phyloP scores from a whole-genome alignment of 345 rosid genomes.

The Camelina hispida region DNA sequence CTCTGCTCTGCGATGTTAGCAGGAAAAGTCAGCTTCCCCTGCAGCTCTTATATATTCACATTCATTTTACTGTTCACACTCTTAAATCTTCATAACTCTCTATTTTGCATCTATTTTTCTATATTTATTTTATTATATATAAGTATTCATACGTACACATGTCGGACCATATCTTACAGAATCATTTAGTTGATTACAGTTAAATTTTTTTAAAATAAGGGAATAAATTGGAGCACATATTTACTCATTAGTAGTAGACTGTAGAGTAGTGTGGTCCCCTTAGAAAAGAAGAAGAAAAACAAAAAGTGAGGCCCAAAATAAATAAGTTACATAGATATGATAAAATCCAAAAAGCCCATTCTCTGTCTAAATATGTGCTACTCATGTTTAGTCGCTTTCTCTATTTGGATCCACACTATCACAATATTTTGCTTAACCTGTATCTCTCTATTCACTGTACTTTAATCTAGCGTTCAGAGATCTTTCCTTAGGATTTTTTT shows the following conservation, averaged over 20 bases:
- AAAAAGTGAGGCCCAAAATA: constrained; percentile 47
- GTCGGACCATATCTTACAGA: constrained; percentile 34
- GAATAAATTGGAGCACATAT: neutral
- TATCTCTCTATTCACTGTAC: constrained; percentile 18
- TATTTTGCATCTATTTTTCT: neutral
- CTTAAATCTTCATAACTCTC: constrained; percentile 7
- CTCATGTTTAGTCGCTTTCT: constrained; percentile 46
- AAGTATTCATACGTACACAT: constrained; percentile 12
- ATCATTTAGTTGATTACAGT: constrained; percentile 13
- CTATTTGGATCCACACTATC: constrained; percentile 39
- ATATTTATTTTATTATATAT: neutral
- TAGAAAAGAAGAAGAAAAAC: neutral
- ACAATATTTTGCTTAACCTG: constrained; percentile 11
- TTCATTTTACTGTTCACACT: constrained; percentile 34
- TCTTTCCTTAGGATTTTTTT: neutral
- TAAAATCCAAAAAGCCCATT: constrained; percentile 41
- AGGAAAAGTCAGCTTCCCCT: constrained; percentile 41
- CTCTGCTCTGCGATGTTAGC: constrained; percentile 19
- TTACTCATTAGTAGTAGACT: neutral
- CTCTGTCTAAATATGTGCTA: constrained; percentile 35
- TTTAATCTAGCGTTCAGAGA: constrained; percentile 13
- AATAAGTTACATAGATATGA: constrained; percentile 34
- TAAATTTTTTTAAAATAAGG: neutral
- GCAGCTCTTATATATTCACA: constrained; percentile 36
- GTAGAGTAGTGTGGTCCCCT: constrained; percentile 44